A percentile compares a stretch with the other conserved stretches of the same genome.
phyloP scores from a whole-genome alignment of 106 monocot species.

The Ottelia alismoides region DNA sequence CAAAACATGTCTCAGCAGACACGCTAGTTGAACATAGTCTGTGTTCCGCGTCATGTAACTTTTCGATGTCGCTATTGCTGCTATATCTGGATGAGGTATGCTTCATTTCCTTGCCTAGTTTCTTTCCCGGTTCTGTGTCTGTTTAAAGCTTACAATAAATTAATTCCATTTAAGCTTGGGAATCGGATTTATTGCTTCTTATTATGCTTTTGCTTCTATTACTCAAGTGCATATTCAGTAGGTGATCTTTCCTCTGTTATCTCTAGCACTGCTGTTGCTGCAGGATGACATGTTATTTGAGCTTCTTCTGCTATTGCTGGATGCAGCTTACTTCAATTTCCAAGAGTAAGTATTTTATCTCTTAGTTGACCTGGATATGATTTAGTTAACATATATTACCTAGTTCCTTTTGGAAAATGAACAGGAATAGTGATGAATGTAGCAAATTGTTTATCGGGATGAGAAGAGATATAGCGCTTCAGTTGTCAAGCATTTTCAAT shows the following conservation, averaged over 20 bases:
- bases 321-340: constrained; percentile 26
- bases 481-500: constrained; percentile 42
- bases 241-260: no score
- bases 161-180: background rate
- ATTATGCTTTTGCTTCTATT: no score
- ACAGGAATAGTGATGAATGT: constrained; percentile 22
- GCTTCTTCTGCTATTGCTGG: constrained; percentile 62
- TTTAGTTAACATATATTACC: background rate
- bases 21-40: constrained; percentile 7
- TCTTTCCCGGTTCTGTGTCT: background rate
- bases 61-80: constrained; percentile 56
- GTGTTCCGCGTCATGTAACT: constrained; percentile 28
- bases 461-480: constrained; percentile 13
- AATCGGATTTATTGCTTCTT: background rate
- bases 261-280: constrained; percentile 9
- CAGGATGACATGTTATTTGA: constrained; percentile 89
- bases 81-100: constrained; percentile 79
- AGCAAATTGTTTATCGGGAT: constrained; percentile 8
- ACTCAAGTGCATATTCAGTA: no score
- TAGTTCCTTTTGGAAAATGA: constrained; percentile 3
- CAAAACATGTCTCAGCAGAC: constrained; percentile 15
- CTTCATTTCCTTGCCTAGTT: constrained; percentile 8
- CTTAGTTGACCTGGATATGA: background rate
- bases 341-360: constrained; percentile 31
- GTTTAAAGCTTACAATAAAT: background rate